A percentile compares a stretch with the other conserved stretches of the same genome.
Evolutionary conservation across 345 rosid species (phyloP).

Genomic region (Camelina neglecta): DNA sequence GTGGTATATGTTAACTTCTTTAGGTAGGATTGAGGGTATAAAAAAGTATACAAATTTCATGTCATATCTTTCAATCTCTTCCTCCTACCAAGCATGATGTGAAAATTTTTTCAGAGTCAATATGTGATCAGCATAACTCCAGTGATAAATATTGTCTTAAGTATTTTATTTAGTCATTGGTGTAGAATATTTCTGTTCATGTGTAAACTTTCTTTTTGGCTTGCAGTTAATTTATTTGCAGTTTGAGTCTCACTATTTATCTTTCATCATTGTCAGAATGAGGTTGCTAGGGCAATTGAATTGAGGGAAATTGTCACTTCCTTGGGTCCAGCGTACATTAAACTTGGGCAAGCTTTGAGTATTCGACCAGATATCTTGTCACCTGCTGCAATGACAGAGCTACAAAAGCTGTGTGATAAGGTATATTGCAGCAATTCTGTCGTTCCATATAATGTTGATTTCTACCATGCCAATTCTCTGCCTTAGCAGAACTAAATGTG

Average conservation of each 20-base stretch:
- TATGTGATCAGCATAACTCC: not conserved
- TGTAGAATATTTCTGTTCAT: not conserved
- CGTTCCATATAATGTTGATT: not conserved
- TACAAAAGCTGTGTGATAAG: constrained; percentile 99
- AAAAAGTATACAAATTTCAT: not conserved
- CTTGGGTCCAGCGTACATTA: constrained; percentile 96
- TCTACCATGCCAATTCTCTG: not conserved
- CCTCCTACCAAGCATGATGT: not conserved
- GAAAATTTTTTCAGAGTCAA: not conserved
- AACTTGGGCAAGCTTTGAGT: constrained; percentile 98
- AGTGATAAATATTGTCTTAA: no score
- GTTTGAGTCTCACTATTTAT: constrained; percentile 23
- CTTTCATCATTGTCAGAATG: constrained; percentile 64
- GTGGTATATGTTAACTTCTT: not conserved
- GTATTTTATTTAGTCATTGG: no score
- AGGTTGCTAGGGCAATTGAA: constrained; percentile 95
- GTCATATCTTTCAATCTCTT: not conserved
- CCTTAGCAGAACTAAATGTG: constrained; percentile 10
- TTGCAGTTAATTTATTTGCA: not conserved
- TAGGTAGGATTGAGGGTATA: not conserved
- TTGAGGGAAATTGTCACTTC: constrained; percentile 96
- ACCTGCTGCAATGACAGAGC: constrained; percentile 90
- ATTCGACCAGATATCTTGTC: constrained; percentile 97
- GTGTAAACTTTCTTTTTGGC: not conserved
- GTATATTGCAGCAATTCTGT: constrained; percentile 43